Evolutionary conservation across 2,329 filamentous ascomycete species (phyloP).

Genomic region (Aspergillus awamori): DNA sequence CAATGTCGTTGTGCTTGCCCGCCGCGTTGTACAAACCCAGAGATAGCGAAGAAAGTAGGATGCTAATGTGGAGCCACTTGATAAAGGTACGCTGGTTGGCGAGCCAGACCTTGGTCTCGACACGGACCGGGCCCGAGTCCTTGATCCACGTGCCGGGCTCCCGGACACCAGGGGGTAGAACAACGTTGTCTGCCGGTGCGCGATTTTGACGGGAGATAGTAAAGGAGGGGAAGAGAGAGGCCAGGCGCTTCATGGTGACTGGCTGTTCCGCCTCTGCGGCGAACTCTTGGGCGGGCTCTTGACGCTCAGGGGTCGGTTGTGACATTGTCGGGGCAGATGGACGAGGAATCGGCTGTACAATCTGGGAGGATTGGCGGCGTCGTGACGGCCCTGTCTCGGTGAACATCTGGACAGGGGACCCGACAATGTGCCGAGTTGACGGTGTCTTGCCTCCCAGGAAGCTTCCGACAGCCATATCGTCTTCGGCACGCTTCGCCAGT

Average conservation of each 20-base stretch:
- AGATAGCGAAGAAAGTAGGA: conserved; percentile 81
- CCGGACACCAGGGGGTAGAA: conserved; percentile 82
- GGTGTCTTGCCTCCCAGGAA: conserved; percentile 65
- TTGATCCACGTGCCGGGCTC: conserved; percentile 90
- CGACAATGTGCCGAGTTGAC: conserved; percentile 31
- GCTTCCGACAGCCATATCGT: conserved; percentile 86
- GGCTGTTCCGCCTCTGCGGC: conserved; percentile 25
- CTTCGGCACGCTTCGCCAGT: conserved; percentile 77
- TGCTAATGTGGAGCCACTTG: conserved; percentile 95
- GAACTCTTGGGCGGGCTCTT: conserved; percentile 36
- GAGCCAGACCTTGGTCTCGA: conserved; percentile 98
- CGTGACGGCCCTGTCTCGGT: conserved; percentile 27
- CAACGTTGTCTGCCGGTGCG: conserved; percentile 53
- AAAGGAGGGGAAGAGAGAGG: conserved; percentile 78
- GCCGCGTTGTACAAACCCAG: conserved; percentile 88
- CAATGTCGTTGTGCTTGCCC: conserved; percentile 71
- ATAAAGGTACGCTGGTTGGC: conserved; percentile 98
- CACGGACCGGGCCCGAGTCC: conserved; percentile 85
- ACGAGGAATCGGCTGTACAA: conserved; percentile 26
- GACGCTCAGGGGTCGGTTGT: conserved; percentile 41
- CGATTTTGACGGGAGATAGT: conserved; percentile 76
- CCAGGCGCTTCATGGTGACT: conserved; percentile 61
- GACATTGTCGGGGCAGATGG: conserved; percentile 40
- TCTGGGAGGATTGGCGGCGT: conserved; percentile 29
- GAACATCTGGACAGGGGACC: conserved; percentile 38